Base-by-base conservation (phyloP, 2,329 filamentous ascomycete genomes). In the Cryphonectria carpinicola region DNA sequence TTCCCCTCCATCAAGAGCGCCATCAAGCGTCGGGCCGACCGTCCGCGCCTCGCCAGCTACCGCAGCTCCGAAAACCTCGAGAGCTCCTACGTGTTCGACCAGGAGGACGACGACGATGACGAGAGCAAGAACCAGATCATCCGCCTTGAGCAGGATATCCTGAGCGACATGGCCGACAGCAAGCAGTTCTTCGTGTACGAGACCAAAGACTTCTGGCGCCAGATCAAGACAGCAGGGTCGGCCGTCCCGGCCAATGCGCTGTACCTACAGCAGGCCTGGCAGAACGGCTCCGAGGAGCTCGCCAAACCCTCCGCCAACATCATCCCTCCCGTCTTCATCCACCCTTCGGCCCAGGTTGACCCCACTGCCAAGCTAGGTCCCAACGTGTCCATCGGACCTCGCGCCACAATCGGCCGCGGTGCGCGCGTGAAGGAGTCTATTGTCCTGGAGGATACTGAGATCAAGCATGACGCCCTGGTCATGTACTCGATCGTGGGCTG, bases 161-260 rank as follows among this genome's bases (percentile, higher is more conserved):
- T 99, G 71, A 92, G 94, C 66, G 95, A 98, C 78, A 90, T 98
- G 78, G 95, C 96, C 73, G 96, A 98, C 83, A 97, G 90, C 88
- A 96, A 97, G 84, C 93, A 96, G 81, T 99, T 99, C 86, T 98
- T 94, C 83, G 96, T 98, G 43, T 93, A 97, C 81, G 96, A 99
- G 85, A 98, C 95, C 75, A 97, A 97, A 85, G 96, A 98, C 81
- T 99, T 99, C 83, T 99, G 96, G 96, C 94, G 96, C 77, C 96
- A 99, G 86, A 98, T 99, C 88, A 99, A 99, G 89, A 98, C 96
- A 1, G 96, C 96, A 72, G 96, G 96, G 72, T 98, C 95, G 7
- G 96, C 96, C 65, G 94, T 99, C 39, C 96, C 96, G 22, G 96
- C 96, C 74, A 98, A 98, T 79, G 96, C 96, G 19, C 88, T 99